phyloP scores from a whole-genome alignment of 768 basidiomycete genomes.

The Paxillus rubicundulus region DNA sequence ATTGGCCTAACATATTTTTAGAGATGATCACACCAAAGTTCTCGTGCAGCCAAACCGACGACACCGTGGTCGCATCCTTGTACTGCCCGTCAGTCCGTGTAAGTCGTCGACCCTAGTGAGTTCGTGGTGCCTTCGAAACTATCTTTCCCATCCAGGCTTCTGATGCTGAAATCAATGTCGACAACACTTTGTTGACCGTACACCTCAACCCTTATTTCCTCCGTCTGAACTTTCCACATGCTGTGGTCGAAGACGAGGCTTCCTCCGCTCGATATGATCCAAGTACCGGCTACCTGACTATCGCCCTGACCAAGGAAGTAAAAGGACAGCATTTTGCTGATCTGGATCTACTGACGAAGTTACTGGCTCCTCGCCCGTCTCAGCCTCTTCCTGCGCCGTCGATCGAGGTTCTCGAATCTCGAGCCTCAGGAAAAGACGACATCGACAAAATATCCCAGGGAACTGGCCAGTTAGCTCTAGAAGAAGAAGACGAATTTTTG shows the following conservation, averaged over 20 bases:
- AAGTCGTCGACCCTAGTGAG: constrained; percentile 23
- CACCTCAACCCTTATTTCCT: constrained; percentile 86
- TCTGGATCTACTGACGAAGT: constrained; percentile 73
- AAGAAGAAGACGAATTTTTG: constrained; percentile 52
- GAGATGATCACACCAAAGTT: constrained; percentile 77
- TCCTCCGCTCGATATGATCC: constrained; percentile 77
- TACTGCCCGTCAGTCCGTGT: constrained; percentile 76
- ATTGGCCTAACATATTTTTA: background rate
- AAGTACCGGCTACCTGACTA: constrained; percentile 69
- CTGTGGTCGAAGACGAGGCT: constrained; percentile 58
- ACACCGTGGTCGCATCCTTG: constrained; percentile 53
- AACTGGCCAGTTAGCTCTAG: constrained; percentile 47
- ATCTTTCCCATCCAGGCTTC: constrained; percentile 55
- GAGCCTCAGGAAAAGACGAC: constrained; percentile 24
- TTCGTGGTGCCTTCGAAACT: constrained; percentile 12
- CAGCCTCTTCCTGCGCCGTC: constrained; percentile 32
- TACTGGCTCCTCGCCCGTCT: constrained; percentile 64
- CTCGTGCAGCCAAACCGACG: constrained; percentile 60
- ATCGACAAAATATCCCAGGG: constrained; percentile 42
- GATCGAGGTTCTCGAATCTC: constrained; percentile 58
- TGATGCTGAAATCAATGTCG: constrained; percentile 77
- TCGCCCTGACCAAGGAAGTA: constrained; percentile 68
- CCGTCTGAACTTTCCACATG: constrained; percentile 70
- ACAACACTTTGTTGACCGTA: constrained; percentile 64
- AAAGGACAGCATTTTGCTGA: constrained; percentile 70